Evolutionary conservation across 257 asterid genomes (phyloP).

Genomic region (Dorcoceras hygrometricum): DNA sequence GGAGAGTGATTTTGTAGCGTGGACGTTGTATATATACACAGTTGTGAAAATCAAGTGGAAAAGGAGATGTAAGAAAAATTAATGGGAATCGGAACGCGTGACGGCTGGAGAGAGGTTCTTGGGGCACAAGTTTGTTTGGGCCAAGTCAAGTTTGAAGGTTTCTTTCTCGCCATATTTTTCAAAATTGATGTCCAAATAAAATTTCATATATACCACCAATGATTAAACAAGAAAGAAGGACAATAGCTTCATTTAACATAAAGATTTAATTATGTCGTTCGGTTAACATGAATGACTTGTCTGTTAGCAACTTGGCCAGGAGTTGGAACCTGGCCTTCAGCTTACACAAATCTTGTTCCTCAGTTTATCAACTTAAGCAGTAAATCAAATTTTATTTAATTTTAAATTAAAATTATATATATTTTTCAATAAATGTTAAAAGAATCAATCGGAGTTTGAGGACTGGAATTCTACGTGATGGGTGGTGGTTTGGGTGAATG

Average conservation of each 20-base stretch:
- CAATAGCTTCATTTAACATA: neutral
- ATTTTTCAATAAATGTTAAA: no score
- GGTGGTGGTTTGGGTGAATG: neutral
- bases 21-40: slow-evolving; percentile 1
- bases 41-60: neutral
- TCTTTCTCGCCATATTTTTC: slow-evolving; percentile 6
- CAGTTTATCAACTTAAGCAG: no score
- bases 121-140: slow-evolving; percentile 36
- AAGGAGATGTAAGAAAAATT: neutral
- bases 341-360: no score
- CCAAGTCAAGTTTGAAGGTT: slow-evolving; percentile 28
- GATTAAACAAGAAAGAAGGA: slow-evolving; percentile 15
- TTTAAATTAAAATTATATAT: neutral
- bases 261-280: no score
- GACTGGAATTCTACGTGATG: neutral
- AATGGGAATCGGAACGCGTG: slow-evolving; percentile 7
- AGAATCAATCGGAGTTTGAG: neutral
- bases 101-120: slow-evolving; percentile 17
- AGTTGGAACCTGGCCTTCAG: no score
- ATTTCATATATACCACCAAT: no score
- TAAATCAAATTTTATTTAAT: no score
- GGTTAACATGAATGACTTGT: no score
- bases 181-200: no score
- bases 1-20: neutral
- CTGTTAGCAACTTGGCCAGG: no score